Evolutionary conservation across 805 yeast species (phyloP).

Genomic region (Pichia sporocuriosa): DNA sequence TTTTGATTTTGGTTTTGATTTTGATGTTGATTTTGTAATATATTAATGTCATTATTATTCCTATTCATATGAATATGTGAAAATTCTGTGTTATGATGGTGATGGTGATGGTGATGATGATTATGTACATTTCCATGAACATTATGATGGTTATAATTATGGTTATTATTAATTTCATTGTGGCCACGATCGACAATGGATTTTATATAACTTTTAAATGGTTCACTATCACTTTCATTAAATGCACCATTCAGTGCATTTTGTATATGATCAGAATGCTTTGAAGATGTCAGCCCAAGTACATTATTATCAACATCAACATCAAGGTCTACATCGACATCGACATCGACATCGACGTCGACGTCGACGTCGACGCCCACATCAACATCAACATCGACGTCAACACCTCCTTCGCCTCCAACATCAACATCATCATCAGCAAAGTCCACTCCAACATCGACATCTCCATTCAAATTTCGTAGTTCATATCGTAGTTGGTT

Average conservation of each 20-base stretch:
- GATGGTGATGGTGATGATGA: neutral
- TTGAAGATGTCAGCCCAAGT: neutral
- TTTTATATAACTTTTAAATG: constrained; percentile 16
- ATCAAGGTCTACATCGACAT: neutral
- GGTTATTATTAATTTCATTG: neutral
- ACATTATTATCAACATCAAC: neutral
- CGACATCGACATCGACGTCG: neutral
- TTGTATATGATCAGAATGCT: neutral
- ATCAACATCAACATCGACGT: neutral
- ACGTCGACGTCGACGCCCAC: constrained; percentile 1
- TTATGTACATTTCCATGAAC: neutral
- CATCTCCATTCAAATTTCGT: constrained; percentile 8
- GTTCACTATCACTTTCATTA: constrained; percentile 11
- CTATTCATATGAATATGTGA: neutral
- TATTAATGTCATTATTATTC: neutral
- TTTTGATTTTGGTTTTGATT: too few species aligned
- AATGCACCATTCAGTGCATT: constrained; percentile 5
- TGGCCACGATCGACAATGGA: constrained; percentile 12
- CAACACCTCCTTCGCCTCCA: neutral
- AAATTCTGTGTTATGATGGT: neutral
- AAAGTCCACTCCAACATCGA: constrained; percentile 2
- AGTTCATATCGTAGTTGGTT: constrained; percentile 10
- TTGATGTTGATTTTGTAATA: too few species aligned
- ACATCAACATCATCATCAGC: constrained; percentile 4
- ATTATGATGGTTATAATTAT: neutral